These are phyloP conservation scores for Arxiozyma slooffiae DNA, from an alignment of 1,139 yeast genomes.

Conservation along the genomic window DNA sequence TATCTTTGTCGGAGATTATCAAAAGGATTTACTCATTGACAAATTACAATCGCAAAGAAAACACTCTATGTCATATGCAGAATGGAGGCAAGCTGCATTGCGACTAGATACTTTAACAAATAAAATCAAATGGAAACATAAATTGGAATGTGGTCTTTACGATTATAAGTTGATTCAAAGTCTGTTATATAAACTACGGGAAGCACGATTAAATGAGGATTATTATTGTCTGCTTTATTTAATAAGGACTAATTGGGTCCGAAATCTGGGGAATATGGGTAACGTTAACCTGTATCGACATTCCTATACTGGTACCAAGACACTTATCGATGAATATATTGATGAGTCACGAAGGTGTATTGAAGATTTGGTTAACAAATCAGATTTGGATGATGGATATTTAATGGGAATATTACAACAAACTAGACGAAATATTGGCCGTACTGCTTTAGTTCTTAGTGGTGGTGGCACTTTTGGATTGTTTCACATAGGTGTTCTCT, in stretches of 20 bases:
- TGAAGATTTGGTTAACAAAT: constrained; percentile 33
- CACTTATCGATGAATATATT: constrained; percentile 71
- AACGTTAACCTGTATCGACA: constrained; percentile 68
- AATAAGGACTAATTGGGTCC: constrained; percentile 72
- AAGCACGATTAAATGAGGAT: constrained; percentile 51
- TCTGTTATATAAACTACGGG: constrained; percentile 48
- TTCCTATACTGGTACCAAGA: constrained; percentile 79
- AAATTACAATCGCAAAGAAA: constrained; percentile 43
- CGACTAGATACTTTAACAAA: constrained; percentile 56
- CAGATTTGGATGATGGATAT: constrained; percentile 58
- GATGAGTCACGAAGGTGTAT: constrained; percentile 66
- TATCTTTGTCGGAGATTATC: constrained; percentile 22
- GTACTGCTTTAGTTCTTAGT: constrained; percentile 83
- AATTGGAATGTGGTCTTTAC: constrained; percentile 54
- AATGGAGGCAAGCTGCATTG: constrained; percentile 61
- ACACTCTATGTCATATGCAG: constrained; percentile 55
- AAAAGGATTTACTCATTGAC: constrained; percentile 27
- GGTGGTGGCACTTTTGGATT: constrained; percentile 95
- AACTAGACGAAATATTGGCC: constrained; percentile 81
- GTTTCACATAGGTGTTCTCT: constrained; percentile 82
- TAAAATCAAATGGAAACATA: constrained; percentile 57
- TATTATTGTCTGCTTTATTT: constrained; percentile 55
- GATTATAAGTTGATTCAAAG: constrained; percentile 56
- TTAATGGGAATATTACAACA: constrained; percentile 73
- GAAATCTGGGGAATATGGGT: constrained; percentile 86